Evolutionary conservation across 139 green algal species (phyloP), one percentile per base, ranked within the genome.

Genomic region (Coelastrella sp.): DNA sequence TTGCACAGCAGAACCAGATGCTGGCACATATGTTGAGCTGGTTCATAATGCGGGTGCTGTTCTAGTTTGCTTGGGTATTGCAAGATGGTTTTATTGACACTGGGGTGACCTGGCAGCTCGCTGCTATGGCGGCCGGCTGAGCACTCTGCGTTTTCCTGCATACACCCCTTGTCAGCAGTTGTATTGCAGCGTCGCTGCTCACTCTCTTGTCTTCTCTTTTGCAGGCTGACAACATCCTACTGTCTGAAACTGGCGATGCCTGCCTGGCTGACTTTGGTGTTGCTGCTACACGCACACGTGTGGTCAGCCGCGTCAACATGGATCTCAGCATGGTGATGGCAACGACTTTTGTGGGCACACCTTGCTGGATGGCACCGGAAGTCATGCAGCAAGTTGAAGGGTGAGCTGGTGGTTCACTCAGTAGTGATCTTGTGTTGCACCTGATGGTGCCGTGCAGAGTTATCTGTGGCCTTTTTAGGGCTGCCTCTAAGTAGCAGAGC

Each of bases 181-280:
- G 32, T 47, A 47, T 1, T 47, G 32, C 32, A 47, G 32, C 32
- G 32, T 47, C 1, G 32, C 0, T 47, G 32, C 32, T 47, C 1
- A 47, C 32, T 47, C 32, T 47, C 0, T 47, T 47, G 32, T 97
- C 98, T 22, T 94, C 94, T 47, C n/a, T 47, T 47, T 0, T 60
- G 56, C 93, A 98, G 96, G 98, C 98, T 2, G 98, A 98, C 47
- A 99, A 99, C 95, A 99, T 99, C 73, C 92, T 99, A 86, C 95
- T 99, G 19, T 96, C 98, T 92, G 92, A 83, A n/a, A 92, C 98
- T 86, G 98, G 98, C 19, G 93, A 92, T 14, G 97, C 99, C 61
- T 94, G 98, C 89, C 94, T 99, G 65, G 98, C 94, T 4, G 98
- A 99, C 95, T 99, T 99, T 96, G 98, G 98, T 20, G 98, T 99